These are phyloP conservation scores for Lasiosphaeris hirsuta DNA, from an alignment of 495 filamentous ascomycete species.

Conservation along the genomic window DNA sequence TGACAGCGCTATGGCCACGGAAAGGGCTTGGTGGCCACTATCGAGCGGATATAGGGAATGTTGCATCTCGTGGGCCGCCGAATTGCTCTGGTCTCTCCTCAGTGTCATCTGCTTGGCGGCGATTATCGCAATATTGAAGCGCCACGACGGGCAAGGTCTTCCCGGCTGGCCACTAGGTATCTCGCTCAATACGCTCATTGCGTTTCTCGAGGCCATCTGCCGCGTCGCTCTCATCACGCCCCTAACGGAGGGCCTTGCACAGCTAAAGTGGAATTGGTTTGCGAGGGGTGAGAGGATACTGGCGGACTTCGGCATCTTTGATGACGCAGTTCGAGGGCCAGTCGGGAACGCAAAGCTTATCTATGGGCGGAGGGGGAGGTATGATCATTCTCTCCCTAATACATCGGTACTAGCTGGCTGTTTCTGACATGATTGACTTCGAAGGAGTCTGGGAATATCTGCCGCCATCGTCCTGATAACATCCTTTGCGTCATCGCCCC, in stretches of 20 bases:
- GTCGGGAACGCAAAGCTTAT: conserved; percentile 36
- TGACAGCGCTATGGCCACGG: background rate
- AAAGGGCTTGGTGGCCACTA: background rate
- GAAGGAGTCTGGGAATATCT: conserved; percentile 38
- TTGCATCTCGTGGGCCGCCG: conserved; percentile 18
- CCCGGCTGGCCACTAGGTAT: conserved; percentile 45
- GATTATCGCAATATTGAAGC: conserved; percentile 34
- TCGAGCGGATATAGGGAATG: background rate
- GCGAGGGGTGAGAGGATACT: conserved; percentile 34
- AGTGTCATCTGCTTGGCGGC: conserved; percentile 25
- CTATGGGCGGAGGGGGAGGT: conserved; percentile 28
- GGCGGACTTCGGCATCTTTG: conserved; percentile 41
- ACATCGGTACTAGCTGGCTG: background rate
- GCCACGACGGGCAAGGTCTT: conserved; percentile 39
- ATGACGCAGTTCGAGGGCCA: conserved; percentile 42
- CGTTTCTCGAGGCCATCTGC: conserved; percentile 42
- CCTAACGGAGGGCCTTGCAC: conserved; percentile 39
- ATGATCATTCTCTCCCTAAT: background rate
- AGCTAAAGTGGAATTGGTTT: conserved; percentile 52
- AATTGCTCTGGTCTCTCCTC: conserved; percentile 22
- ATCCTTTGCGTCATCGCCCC: conserved; percentile 39
- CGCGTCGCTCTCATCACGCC: conserved; percentile 38
- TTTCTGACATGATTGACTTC: background rate
- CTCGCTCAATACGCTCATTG: conserved; percentile 47
- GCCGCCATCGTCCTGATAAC: conserved; percentile 41